Base-by-base conservation (phyloP, 2,329 filamentous ascomycete genomes). In the Claviceps monticola region DNA sequence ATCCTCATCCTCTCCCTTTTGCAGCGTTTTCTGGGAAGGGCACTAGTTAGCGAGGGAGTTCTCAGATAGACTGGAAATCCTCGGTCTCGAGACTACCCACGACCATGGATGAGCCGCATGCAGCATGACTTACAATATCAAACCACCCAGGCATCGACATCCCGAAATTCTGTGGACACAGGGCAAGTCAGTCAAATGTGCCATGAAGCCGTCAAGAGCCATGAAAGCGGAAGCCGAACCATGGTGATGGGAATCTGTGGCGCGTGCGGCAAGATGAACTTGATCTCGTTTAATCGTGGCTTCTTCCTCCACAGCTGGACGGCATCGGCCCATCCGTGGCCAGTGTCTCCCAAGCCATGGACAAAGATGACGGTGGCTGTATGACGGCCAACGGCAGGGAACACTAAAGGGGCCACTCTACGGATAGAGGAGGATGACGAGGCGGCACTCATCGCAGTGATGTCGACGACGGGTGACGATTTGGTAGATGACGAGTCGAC, bases 281-380 rank as follows among this genome's bases (percentile, higher is more conserved):
- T 86, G 65, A 95, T 87, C 69, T 96, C 86, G 53, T 89, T 80
- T 57, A 97, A 88, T 62, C 84, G 83, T 66, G 82, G 79, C 49
- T 86, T 79, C 37, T 83, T 77, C 51, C 88, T 82, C 84, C 86
- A 96, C 68, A 91, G 88, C 72, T 95, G 84, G 36, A 93, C 88
- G 19, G 93, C 79, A 53, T 80, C 82, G 45, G 85, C 78, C 90
- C 87, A 91, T 59, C 86, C 86, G 58, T 79, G 74, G 44, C 85
- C 86, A 34, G 76, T 84, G 65, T 97, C 93, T 56, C 93, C 93
- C 41, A 98, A 74, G 14, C 93, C 93, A 67, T 98, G 93, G 50
- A 87, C 78, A 69, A 96, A 89, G 62, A 98, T 97, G 61, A 97
- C 85, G 3, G 91, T 96, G 23, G 89, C 89, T 39, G 93, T 96